These are phyloP conservation scores for Cyclotella baltica DNA, from an alignment of 108 stramenopile genomes.

Conservation along the genomic window DNA sequence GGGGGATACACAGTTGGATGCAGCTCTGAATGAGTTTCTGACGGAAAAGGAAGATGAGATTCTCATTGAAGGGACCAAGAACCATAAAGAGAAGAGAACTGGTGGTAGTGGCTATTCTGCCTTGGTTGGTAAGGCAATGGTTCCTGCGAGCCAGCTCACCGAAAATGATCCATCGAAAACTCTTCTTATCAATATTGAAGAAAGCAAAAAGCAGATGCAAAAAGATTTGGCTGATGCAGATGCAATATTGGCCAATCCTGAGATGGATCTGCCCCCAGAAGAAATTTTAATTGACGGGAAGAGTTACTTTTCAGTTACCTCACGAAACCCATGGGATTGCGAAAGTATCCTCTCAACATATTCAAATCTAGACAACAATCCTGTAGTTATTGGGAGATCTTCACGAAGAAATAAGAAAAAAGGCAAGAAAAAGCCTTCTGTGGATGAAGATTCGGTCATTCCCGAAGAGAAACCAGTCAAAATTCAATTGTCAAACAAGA, in stretches of 20 bases:
- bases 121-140: conserved; percentile 75
- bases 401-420: conserved; percentile 59
- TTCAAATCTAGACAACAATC: conserved; percentile 97
- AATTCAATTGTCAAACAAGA: conserved; percentile 89
- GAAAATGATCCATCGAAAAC: conserved; percentile 24
- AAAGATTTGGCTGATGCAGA: conserved; percentile 80
- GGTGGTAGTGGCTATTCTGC: conserved; percentile 85
- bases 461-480: conserved; percentile 57
- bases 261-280: conserved; percentile 76
- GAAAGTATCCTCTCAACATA: conserved; percentile 96
- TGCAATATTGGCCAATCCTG: conserved; percentile 71
- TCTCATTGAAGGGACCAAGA: conserved; percentile 76
- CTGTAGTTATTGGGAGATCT: conserved; percentile 74
- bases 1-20: conserved; percentile 83
- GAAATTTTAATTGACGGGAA: conserved; percentile 90
- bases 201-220: conserved; percentile 54
- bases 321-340: conserved; percentile 96
- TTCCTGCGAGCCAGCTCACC: conserved; percentile 61
- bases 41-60: conserved; percentile 81
- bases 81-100: conserved; percentile 39
- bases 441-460: conserved; percentile 41
- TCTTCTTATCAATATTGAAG: conserved; percentile 49
- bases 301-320: conserved; percentile 76
- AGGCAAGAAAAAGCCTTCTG: conserved; percentile 39
- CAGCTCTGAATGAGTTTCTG: conserved; percentile 83